These are phyloP conservation scores for Alternaria gansuensis DNA, from an alignment of 2,329 filamentous ascomycete genomes.

Conservation along the genomic window DNA sequence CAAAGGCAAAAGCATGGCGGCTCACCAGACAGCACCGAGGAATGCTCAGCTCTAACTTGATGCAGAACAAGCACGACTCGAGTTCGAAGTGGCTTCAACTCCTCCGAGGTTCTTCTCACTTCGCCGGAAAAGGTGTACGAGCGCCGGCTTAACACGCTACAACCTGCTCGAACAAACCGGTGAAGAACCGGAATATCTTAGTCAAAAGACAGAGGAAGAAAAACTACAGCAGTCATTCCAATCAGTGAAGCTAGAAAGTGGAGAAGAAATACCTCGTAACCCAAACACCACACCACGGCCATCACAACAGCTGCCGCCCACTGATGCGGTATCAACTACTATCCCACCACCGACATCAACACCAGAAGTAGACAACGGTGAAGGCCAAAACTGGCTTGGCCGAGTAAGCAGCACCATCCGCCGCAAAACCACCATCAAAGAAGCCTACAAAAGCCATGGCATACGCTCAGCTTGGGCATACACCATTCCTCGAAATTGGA, in stretches of 20 bases:
- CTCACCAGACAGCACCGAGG: not conserved
- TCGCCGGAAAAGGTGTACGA: not conserved
- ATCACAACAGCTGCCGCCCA: not conserved
- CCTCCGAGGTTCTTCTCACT: not conserved
- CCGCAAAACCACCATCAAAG: not conserved
- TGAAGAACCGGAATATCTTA: not conserved
- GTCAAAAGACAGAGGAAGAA: not conserved
- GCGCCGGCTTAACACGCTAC: not conserved
- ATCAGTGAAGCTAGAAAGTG: not conserved
- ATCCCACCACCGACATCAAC: not conserved
- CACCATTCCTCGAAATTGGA: not conserved
- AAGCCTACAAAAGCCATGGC: not conserved
- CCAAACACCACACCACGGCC: not conserved
- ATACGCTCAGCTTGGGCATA: not conserved
- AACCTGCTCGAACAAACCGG: not conserved
- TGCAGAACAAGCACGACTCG: not conserved
- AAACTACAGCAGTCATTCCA: not conserved
- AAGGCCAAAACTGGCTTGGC: not conserved
- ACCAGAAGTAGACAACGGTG: not conserved
- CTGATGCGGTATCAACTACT: not conserved
- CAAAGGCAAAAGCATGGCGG: not conserved
- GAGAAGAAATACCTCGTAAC: not conserved
- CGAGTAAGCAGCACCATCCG: not conserved
- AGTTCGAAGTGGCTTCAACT: not conserved
- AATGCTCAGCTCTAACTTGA: not conserved